Evolutionary conservation across 2,329 filamentous ascomycete species (phyloP).

Genomic region (Neodidymelliopsis sp.): DNA sequence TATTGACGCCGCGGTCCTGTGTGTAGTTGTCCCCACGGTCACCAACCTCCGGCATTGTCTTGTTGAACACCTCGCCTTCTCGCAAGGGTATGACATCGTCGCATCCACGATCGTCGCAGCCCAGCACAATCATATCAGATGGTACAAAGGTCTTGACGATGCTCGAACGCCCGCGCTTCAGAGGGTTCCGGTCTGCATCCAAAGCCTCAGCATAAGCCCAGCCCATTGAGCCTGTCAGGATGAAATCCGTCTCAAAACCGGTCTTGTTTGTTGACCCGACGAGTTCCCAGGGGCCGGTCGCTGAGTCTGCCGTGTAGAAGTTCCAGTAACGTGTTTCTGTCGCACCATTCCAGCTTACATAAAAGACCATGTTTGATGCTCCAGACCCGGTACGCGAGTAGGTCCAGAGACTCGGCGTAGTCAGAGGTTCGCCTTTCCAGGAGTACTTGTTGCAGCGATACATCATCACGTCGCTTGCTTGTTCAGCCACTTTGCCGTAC

Average conservation of each 20-base stretch:
- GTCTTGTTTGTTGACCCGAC: constrained; percentile 6
- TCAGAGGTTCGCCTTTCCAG: constrained; percentile 34
- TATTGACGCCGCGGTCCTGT: constrained; percentile 6
- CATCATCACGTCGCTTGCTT: constrained; percentile 38
- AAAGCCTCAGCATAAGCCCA: constrained; percentile 15
- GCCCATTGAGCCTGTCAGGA: constrained; percentile 1
- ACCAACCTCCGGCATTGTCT: constrained; percentile 7
- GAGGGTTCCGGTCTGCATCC: constrained; percentile 3
- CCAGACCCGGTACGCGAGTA: constrained; percentile 5
- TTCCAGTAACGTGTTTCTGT: constrained; percentile 37
- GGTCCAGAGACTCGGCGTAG: constrained; percentile 25
- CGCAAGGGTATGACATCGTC: constrained; percentile 6
- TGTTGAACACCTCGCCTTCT: constrained; percentile 10
- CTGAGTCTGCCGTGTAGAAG: constrained; percentile 33
- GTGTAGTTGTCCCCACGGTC: constrained; percentile 11
- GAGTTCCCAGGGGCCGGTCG: constrained; percentile 8
- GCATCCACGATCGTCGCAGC: constrained; percentile 12
- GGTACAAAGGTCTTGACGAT: constrained; percentile 15
- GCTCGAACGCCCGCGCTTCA: constrained; percentile 9
- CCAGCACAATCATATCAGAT: constrained; percentile 5
- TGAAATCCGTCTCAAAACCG: constrained; percentile 9
- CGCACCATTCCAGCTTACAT: constrained; percentile 41
- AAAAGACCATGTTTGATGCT: constrained; percentile 25
- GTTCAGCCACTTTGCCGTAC: constrained; percentile 27
- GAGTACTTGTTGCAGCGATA: constrained; percentile 50